Base-by-base conservation (phyloP, 441 rosid species). In the Erysimum pusillum region DNA sequence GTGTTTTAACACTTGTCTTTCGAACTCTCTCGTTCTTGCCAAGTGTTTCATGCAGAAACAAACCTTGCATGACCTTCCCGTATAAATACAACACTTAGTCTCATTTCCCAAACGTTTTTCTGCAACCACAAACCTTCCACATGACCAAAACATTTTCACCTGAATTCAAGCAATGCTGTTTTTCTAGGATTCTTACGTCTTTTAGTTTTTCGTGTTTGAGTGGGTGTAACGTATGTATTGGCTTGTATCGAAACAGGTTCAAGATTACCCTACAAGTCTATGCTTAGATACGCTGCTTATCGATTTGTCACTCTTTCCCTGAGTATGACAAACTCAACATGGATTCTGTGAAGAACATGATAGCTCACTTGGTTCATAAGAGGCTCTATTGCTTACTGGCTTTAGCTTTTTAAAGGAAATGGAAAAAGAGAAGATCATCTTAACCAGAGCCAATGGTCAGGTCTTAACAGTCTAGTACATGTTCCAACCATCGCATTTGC, bases 121-220 rank as follows among this genome's bases (percentile, higher is more conserved):
- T n/a, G n/a, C n/a, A n/a, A n/a, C n/a, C n/a, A n/a, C n/a, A n/a
- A n/a, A n/a, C n/a, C n/a, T n/a, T n/a, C n/a, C n/a, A n/a, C n/a
- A n/a, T n/a, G n/a, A n/a, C n/a, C n/a, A n/a, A n/a, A 56, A 15
- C 38, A 69, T 28, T 41, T 36, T 54, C 13, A 39, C 52, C 52
- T 9, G 25, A 69, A 39, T 8, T 56, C 52, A 32, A 35, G 38
- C 13, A 36, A 15, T n/a, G 9, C 7, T 56, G 52, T 46, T 46
- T 46, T 15, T 46, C 52, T 9, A 7, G 18, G 22, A 45, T 45
- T n/a, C 20, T 0, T 6, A 7, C 52, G 10, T 15, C 11, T 15
- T 46, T 46, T 20, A 7, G 52, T 46, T 15, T 15, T 46, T 46
- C 22, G 17, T 46, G 52, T n/a, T 46, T 20, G 9, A 13, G 3